Conservation (phyloP, 345 rosid species). For the Conringia planisiliqua region DNA sequence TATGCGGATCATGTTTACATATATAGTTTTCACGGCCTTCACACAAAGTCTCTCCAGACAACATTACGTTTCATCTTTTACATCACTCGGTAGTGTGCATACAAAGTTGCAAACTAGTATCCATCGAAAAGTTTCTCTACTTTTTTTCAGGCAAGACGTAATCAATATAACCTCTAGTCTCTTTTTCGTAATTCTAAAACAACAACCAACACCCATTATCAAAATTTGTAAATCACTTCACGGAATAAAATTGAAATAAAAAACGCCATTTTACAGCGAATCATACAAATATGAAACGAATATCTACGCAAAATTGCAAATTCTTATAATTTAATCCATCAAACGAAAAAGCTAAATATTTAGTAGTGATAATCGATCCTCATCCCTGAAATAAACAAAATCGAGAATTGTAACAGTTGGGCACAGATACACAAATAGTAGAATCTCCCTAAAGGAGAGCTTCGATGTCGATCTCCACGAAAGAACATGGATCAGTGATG, state of each 20-base stretch:
- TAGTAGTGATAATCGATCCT: background rate
- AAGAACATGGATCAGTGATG: conserved; percentile 77
- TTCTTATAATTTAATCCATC: background rate
- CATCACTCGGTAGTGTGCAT: background rate
- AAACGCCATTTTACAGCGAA: background rate
- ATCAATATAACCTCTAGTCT: too few species aligned
- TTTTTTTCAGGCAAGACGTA: background rate
- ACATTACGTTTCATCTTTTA: background rate
- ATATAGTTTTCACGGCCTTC: background rate
- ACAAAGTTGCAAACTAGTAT: background rate
- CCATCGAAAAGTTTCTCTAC: background rate
- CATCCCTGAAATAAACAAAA: background rate
- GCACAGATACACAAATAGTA: background rate
- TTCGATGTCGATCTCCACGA: conserved; percentile 64
- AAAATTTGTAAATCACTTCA: background rate
- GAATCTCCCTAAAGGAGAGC: conserved; percentile 23
- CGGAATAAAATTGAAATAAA: background rate
- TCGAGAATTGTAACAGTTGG: background rate
- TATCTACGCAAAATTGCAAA: background rate
- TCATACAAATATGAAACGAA: background rate
- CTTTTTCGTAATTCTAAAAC: too few species aligned
- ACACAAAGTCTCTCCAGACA: background rate
- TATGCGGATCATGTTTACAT: background rate
- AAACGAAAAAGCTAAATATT: background rate
- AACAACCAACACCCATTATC: background rate